Evolutionary conservation across 345 rosid species (phyloP), one percentile per base, ranked within the genome.

Genomic region (Salix dunnii): DNA sequence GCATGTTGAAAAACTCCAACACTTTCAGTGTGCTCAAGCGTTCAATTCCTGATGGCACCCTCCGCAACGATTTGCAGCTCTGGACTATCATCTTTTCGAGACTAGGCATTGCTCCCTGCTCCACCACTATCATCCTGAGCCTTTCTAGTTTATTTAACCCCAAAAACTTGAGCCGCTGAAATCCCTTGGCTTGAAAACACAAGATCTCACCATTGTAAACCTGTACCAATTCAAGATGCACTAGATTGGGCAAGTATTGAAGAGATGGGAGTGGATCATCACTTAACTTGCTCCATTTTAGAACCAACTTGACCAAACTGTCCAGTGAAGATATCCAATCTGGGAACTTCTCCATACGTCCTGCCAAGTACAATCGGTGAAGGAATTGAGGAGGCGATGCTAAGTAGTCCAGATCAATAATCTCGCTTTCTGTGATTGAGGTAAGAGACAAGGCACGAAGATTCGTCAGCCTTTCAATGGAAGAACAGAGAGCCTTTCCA

Each of bases 311-410:
- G 28, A 40, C 73, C 78, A 84, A 62, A 25, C 40, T 48, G 43
- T 78, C 58, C 7, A 84, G 80, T 20, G 79, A 67, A 30, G 78
- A 63, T 40, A 81, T 74, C 82, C 84, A 84, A 3, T 76, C 40
- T 16, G 86, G 86, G 43, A 84, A 11, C 49, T 49, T 76, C 73
- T 75, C 79, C 13, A 76, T 20, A 46, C 74, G 27, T 9, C 86
- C 83, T 16, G 68, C 6, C 69, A 83, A 61, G 67, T 77, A 77
- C 3, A 83, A 30, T 33, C 83, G 67, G 46, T 77, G 83, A 65
- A 79, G 80, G 67, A 70, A 74, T 21, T 27, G 73, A 4, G 86
- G 86, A 40, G 86, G 86, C 30, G 64, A 51, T 17, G 76, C 36
- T 27, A 83, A 13, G n/a, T 70, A 28, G 13, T 73, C 30, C 69